phyloP scores from a whole-genome alignment of 2,329 filamentous ascomycete species.

The Penicillium sp. region DNA sequence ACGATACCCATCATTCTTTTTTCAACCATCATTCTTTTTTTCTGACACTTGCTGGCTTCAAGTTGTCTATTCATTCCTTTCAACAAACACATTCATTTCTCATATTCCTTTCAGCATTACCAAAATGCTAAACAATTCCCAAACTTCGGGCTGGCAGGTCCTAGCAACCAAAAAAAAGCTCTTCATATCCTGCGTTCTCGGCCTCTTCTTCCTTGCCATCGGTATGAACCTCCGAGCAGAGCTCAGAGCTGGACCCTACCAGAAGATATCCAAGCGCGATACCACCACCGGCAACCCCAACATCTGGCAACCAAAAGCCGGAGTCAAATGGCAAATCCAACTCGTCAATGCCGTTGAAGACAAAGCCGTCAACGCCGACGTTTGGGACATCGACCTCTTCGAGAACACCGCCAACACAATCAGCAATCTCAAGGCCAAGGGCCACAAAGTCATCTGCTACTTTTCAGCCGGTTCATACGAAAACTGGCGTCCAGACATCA shows the following conservation, averaged over 20 bases:
- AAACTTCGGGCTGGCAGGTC: background rate
- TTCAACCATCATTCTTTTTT: background rate
- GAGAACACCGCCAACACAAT: constrained; percentile 51
- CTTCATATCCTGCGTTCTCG: background rate
- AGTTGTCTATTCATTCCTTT: constrained; percentile 10
- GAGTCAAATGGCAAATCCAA: constrained; percentile 62
- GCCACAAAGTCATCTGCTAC: constrained; percentile 69
- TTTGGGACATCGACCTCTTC: constrained; percentile 64
- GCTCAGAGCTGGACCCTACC: background rate
- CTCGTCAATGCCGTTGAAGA: constrained; percentile 46
- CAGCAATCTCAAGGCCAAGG: constrained; percentile 47
- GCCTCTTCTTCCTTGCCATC: constrained; percentile 4
- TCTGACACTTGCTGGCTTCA: constrained; percentile 10
- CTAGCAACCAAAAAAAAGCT: background rate
- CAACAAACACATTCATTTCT: constrained; percentile 1
- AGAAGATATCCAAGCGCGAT: constrained; percentile 1
- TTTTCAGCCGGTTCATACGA: constrained; percentile 72
- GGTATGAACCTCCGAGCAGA: constrained; percentile 2
- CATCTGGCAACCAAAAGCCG: constrained; percentile 54
- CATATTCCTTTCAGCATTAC: background rate
- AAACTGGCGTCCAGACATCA: constrained; percentile 58
- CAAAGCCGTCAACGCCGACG: constrained; percentile 50
- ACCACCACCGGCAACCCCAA: background rate
- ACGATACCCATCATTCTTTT: background rate
- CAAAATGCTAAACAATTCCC: background rate